Conservation (phyloP, 371 early-diverging fungal species). For the Mortierella sp. region DNA sequence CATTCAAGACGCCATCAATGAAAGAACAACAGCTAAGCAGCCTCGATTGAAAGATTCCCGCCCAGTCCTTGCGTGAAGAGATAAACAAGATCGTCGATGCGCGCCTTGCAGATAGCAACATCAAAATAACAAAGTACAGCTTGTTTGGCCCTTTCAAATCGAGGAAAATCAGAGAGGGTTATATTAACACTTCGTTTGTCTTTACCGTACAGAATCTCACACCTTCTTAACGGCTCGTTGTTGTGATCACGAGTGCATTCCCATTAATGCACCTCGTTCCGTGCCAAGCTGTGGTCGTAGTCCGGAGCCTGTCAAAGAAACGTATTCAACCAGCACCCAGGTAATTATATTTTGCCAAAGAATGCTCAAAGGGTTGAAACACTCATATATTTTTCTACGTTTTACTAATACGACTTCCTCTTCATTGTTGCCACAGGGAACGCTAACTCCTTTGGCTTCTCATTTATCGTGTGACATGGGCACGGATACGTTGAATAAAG, state of each 20-base stretch:
- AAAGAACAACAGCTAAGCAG: background rate
- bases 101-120: background rate
- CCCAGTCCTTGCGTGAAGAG: conserved; percentile 1
- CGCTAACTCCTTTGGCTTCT: background rate
- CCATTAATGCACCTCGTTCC: background rate
- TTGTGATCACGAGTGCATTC: background rate
- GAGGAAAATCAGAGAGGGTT: background rate
- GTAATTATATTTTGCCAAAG: background rate
- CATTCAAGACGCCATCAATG: background rate
- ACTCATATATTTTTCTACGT: background rate
- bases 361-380: background rate
- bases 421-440: background rate
- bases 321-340: background rate
- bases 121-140: background rate
- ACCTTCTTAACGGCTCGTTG: background rate
- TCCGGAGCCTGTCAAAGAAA: background rate
- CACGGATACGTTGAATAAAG: background rate
- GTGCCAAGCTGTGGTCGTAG: background rate
- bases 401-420: background rate
- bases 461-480: background rate
- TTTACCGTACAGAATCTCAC: background rate
- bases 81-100: background rate
- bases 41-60: background rate
- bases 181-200: background rate
- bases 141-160: background rate